A percentile compares a stretch with the other conserved stretches of the same genome.
Evolutionary conservation across 176 grass and related monocot genomes (phyloP).

Genomic region (Hyparrhenia diplandra): DNA sequence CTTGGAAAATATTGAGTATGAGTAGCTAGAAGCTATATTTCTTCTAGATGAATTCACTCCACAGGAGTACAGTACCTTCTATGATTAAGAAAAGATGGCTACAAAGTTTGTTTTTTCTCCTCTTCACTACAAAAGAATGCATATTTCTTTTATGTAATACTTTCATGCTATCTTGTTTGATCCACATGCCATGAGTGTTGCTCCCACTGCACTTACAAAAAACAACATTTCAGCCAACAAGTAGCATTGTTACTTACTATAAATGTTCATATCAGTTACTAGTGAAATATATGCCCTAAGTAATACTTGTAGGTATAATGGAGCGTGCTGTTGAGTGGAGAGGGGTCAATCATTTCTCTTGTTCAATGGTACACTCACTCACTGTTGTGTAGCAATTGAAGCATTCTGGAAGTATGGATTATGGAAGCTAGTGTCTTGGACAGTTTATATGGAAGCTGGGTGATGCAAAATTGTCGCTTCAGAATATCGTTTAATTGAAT

Average conservation of each 20-base stretch:
- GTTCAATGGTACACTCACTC: too few relatives aligned
- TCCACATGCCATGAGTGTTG: not conserved
- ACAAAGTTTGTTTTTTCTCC: slow-evolving; percentile 13
- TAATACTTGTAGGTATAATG: slow-evolving; percentile 6
- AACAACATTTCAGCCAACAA: not conserved
- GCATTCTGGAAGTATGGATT: too few relatives aligned
- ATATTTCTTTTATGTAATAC: not conserved
- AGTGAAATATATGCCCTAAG: not conserved
- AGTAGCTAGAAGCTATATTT: slow-evolving; percentile 30
- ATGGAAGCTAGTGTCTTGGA: too few relatives aligned
- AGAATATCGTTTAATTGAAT: too few relatives aligned
- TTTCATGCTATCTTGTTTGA: not conserved
- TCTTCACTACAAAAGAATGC: not conserved
- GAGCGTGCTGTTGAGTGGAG: too few relatives aligned
- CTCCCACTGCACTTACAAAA: not conserved
- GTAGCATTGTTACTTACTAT: not conserved
- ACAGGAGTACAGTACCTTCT: slow-evolving; percentile 22
- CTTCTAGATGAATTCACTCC: slow-evolving; percentile 38
- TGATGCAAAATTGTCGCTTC: too few relatives aligned
- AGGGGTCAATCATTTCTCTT: too few relatives aligned
- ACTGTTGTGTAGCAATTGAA: too few relatives aligned
- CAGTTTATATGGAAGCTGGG: too few relatives aligned
- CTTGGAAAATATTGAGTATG: slow-evolving; percentile 18
- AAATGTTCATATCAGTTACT: not conserved
- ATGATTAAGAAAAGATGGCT: slow-evolving; percentile 29